A percentile compares a stretch with the other conserved stretches of the same genome.
These are phyloP conservation scores for Talaromyces stipitatus DNA, from an alignment of 495 filamentous ascomycete species.

Conservation along the genomic window DNA sequence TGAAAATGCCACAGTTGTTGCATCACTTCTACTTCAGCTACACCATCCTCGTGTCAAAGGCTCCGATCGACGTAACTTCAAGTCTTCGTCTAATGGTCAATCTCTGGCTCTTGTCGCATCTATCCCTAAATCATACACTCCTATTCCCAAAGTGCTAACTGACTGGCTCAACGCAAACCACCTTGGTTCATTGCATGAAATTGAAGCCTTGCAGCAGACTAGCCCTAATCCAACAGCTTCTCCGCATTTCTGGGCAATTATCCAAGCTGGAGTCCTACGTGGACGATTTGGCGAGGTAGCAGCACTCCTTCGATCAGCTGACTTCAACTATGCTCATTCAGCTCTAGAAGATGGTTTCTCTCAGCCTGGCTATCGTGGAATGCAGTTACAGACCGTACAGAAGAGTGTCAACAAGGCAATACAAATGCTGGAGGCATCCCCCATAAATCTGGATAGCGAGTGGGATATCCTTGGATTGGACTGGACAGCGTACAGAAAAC, in stretches of 20 bases:
- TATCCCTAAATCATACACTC: conserved; percentile 25
- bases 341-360: conserved; percentile 49
- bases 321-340: conserved; percentile 63
- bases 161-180: conserved; percentile 71
- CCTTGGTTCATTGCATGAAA: conserved; percentile 49
- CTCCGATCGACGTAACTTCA: conserved; percentile 12
- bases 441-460: conserved; percentile 49
- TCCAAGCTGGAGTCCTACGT: conserved; percentile 59
- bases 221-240: conserved; percentile 67
- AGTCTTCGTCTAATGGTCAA: conserved; percentile 11
- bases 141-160: conserved; percentile 66
- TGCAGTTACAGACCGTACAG: conserved; percentile 64
- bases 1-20: conserved; percentile 67
- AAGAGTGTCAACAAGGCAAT: conserved; percentile 57
- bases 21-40: conserved; percentile 60
- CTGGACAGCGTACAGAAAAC: conserved; percentile 71
- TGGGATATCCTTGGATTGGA: conserved; percentile 72
- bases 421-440: conserved; percentile 60
- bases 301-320: conserved; percentile 56
- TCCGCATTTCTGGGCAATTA: conserved; percentile 68
- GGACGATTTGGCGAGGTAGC: conserved; percentile 59
- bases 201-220: conserved; percentile 50
- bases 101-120: conserved; percentile 23
- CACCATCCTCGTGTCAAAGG: conserved; percentile 54
- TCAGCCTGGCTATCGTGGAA: conserved; percentile 58